Conservation (phyloP, 495 filamentous ascomycete species). For the Parathielavia appendiculata region DNA sequence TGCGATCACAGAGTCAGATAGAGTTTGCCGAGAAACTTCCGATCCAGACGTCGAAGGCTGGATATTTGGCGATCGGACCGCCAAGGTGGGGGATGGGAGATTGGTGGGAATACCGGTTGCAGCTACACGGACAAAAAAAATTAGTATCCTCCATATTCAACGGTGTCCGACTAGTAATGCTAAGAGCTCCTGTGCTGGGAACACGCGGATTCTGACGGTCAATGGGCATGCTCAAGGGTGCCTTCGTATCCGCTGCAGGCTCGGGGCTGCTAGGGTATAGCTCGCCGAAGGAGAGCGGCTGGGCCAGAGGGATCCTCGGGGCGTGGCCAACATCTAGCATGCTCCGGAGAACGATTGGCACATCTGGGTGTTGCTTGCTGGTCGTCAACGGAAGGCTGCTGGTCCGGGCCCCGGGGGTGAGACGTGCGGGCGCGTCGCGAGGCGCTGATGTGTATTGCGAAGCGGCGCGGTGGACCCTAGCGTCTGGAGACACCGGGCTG, state of each 20-base stretch:
- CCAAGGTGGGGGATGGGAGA: constrained; percentile 26
- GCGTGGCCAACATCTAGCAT: constrained; percentile 46
- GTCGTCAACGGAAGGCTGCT: constrained; percentile 33
- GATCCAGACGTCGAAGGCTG: constrained; percentile 49
- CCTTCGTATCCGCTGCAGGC: constrained; percentile 8
- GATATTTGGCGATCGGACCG: constrained; percentile 42
- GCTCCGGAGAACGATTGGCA: constrained; percentile 39
- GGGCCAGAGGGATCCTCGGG: constrained; percentile 42
- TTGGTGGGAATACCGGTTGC: constrained; percentile 43
- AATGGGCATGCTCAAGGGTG: constrained; percentile 11
- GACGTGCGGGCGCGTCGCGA: constrained; percentile 24
- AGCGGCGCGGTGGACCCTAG: constrained; percentile 14
- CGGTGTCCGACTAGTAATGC: constrained; percentile 6
- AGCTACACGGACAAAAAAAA: constrained; percentile 32
- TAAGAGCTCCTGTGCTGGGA: constrained; percentile 21
- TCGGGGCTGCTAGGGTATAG: constrained; percentile 36
- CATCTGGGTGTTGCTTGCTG: constrained; percentile 31
- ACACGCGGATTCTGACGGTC: constrained; percentile 36
- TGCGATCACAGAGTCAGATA: constrained; percentile 71
- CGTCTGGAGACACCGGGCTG: constrained; percentile 27
- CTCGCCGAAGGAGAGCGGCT: constrained; percentile 45
- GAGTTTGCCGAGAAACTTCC: constrained; percentile 52
- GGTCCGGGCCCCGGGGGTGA: constrained; percentile 27
- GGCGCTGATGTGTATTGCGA: background rate
- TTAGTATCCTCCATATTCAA: constrained; percentile 24